Base-by-base conservation (phyloP, 768 basidiomycete species). In the Boletus vinaceobasis region DNA sequence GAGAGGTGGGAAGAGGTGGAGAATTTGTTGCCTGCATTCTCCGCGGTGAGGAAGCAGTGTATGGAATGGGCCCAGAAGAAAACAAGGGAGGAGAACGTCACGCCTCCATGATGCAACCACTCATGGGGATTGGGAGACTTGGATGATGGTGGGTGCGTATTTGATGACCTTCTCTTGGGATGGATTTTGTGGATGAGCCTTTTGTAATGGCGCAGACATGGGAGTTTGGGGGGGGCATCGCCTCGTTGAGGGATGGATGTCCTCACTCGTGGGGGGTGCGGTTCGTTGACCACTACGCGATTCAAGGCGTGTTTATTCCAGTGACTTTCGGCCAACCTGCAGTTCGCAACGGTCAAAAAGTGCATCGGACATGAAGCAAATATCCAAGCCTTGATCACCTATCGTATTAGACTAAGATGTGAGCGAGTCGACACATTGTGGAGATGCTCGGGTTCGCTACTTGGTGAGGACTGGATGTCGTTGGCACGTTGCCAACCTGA, bases 1-100 rank as follows among this genome's bases (percentile, higher is more conserved):
- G 52, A 60, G 35, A 38, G 40, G 49, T 69, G 67, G 67, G 56
- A 60, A 13, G 60, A 64, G n/a, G 67, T 68, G 14, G 56, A 51
- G 21, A 43, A 17, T 29, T 43, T 67, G 39, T 52, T 71, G 42
- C 67, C 62, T 7, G 65, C 60, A 21, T 68, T 66, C 17, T 50
- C 48, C 1, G 55, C 53, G 23, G 61, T 63, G 47, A 60, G 66
- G 51, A 39, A 26, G 52, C 65, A 67, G 19, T 56, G 50, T 11
- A 43, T 55, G 48, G 46, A 39, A 1, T 59, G 64, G 57, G 38
- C 43, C 2, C 9, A 33, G 46, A 44, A 6, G 37, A 43, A 1
- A 36, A 9, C 14, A 11, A 32, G 27, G 27, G 53, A 51, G 31
- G 45, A 4, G 37, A 21, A n/a, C 13, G 48, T 1, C 5, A 4